Evolutionary conservation across 2,329 filamentous ascomycete genomes (phyloP).

Genomic region (Colletotrichum abscissum): DNA sequence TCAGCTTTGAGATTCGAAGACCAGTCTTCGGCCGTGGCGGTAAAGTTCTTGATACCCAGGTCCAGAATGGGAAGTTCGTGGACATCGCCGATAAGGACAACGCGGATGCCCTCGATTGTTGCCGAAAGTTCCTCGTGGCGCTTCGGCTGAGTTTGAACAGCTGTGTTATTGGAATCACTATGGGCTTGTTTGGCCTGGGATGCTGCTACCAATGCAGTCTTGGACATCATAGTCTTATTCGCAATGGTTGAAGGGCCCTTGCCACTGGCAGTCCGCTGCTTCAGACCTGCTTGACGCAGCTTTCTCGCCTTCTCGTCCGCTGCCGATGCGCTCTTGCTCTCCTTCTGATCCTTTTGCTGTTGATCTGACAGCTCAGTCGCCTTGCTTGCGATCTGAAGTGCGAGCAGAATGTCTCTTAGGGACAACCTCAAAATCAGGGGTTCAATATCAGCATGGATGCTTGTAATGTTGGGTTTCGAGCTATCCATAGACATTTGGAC

Average conservation of each 20-base stretch:
- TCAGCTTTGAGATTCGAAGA: constrained; percentile 88
- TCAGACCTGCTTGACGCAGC: constrained; percentile 60
- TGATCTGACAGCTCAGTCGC: constrained; percentile 87
- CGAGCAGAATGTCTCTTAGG: constrained; percentile 92
- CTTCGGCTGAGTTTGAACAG: constrained; percentile 40
- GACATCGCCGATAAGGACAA: constrained; percentile 93
- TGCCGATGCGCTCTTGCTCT: constrained; percentile 42
- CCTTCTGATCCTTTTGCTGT: constrained; percentile 66
- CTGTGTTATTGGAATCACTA: constrained; percentile 17
- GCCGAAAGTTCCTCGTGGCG: constrained; percentile 83
- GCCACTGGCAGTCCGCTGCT: constrained; percentile 67
- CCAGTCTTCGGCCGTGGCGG: constrained; percentile 89
- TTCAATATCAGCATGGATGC: constrained; percentile 88
- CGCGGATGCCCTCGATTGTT: constrained; percentile 85
- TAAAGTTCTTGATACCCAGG: constrained; percentile 91
- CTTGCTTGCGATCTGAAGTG: constrained; percentile 90
- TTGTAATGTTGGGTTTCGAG: constrained; percentile 72
- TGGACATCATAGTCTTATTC: constrained; percentile 49
- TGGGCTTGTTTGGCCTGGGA: constrained; percentile 41
- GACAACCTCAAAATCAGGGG: constrained; percentile 92
- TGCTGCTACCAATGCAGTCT: constrained; percentile 46
- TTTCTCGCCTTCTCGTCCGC: constrained; percentile 69
- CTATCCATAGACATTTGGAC: constrained; percentile 88
- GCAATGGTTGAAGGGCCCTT: constrained; percentile 64
- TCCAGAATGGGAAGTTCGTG: constrained; percentile 97